Evolutionary conservation across 192 early-diverging fungal genomes (phyloP), one percentile per base, ranked within the genome.

Genomic region (Chytriomyces confervae): DNA sequence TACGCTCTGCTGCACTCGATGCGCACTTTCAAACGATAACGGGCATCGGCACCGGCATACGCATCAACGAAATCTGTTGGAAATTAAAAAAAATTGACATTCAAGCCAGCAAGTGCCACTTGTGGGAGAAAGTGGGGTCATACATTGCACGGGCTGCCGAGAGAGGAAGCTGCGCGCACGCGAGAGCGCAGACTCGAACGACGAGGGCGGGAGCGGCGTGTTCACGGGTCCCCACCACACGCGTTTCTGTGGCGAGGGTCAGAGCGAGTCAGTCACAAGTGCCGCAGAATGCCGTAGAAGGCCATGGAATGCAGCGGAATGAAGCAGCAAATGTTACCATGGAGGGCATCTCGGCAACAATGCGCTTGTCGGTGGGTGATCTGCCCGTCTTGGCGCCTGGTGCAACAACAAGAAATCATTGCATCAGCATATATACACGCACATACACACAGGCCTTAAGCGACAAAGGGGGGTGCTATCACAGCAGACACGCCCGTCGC

Each of bases 181-280:
- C 83, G 95, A 88, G 74, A 93, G 89, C 87, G 95, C 95, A 79
- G 87, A 87, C 46, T 88, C 83, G 81, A 96, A 97, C 16, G 61
- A 45, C 43, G 69, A 20, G 36, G 75, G 18, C 13, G 29, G 13
- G 36, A 84, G 62, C 24, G 61, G 91, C 75, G 89, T 94, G 89
- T 97, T 96, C 66, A 95, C 94, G 9, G 94, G 92, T 61, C 95
- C 96, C 96, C 96, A 97, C 94, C 93, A 95, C 10, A 76, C 66
- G 60, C 57, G 36, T 36, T 36, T 36, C 36, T 36, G 36, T 36
- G 36, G 36, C 36, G 36, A 36, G 2, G 36, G 36, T 36, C 36
- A 36, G 36, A 36, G 36, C 2, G 36, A 36, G 36, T 36, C 36
- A 36, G 36, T 36, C 0, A 36, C 36, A 1, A 36, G 24, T 36